Evolutionary conservation across 2,329 filamentous ascomycete species (phyloP).

Genomic region (Plectosphaerella cucumerina): DNA sequence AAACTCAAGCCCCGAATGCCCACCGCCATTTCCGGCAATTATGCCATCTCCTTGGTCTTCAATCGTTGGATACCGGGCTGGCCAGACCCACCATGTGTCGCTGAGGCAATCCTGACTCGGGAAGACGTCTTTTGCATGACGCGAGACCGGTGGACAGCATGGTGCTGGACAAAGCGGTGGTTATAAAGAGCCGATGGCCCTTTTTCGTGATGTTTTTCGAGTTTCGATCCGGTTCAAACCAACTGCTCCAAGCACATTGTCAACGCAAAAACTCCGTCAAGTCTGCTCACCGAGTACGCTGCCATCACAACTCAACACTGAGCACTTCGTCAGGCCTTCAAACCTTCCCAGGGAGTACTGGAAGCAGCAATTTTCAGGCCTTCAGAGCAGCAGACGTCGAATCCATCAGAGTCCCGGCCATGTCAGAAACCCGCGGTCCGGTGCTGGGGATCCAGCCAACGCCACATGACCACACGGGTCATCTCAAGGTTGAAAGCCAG

Average conservation of each 20-base stretch:
- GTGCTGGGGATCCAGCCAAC: not conserved
- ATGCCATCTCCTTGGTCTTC: not conserved
- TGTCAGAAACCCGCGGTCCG: not conserved
- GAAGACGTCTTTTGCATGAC: constrained; percentile 11
- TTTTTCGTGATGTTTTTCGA: too few species aligned
- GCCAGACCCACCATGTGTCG: constrained; percentile 12
- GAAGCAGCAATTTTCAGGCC: too few species aligned
- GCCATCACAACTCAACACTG: too few species aligned
- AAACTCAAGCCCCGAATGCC: not conserved
- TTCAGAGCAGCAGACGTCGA: too few species aligned
- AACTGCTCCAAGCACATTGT: too few species aligned
- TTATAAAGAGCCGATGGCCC: not conserved
- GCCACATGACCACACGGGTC: not conserved
- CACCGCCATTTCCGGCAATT: not conserved
- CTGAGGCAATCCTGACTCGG: constrained; percentile 13
- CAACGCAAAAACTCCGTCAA: too few species aligned
- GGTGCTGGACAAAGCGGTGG: not conserved
- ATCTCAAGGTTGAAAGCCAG: constrained; percentile 5
- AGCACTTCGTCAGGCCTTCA: too few species aligned
- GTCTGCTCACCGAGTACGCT: too few species aligned
- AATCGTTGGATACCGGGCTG: not conserved
- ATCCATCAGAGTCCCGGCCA: not conserved
- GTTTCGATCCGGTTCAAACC: too few species aligned
- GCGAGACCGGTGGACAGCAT: not conserved
- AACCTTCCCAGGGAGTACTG: too few species aligned